A percentile compares a stretch with the other conserved stretches of the same genome.
Conservation (phyloP, 2,329 filamentous ascomycete species). For the Cryphonectria japonica region DNA sequence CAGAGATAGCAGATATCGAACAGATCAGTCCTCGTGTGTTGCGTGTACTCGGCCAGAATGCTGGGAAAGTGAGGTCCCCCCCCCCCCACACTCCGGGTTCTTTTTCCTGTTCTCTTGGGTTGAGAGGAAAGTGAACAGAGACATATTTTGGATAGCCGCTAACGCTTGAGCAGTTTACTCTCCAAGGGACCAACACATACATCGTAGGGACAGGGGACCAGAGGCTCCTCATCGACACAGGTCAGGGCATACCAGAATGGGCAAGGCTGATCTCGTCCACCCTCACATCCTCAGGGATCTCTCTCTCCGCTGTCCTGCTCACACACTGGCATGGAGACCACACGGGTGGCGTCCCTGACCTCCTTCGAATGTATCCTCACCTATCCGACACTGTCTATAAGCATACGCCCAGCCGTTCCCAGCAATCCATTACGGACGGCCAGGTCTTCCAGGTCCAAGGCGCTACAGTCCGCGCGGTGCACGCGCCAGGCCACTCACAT, state of each 20-base stretch:
- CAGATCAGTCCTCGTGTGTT: slow-evolving; percentile 46
- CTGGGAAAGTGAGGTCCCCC: slow-evolving; percentile 42
- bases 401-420: slow-evolving; percentile 39
- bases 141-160: neutral
- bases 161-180: slow-evolving; percentile 49
- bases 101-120: no score
- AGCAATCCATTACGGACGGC: slow-evolving; percentile 49
- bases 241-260: slow-evolving; percentile 68
- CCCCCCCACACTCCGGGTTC: no score
- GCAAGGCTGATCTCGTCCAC: slow-evolving; percentile 39
- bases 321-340: slow-evolving; percentile 81
- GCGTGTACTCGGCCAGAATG: slow-evolving; percentile 48
- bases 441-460: slow-evolving; percentile 62
- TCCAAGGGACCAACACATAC: slow-evolving; percentile 78
- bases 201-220: slow-evolving; percentile 66
- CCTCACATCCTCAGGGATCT: slow-evolving; percentile 33
- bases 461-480: slow-evolving; percentile 67
- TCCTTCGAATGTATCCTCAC: slow-evolving; percentile 46
- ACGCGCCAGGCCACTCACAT: slow-evolving; percentile 70
- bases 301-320: slow-evolving; percentile 55
- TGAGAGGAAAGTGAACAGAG: no score
- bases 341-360: slow-evolving; percentile 65
- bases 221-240: slow-evolving; percentile 74
- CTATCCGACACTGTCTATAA: slow-evolving; percentile 42
- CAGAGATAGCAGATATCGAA: slow-evolving; percentile 39